Base-by-base conservation (phyloP, 2,329 filamentous ascomycete species). In the Aspergillus jensenii region DNA sequence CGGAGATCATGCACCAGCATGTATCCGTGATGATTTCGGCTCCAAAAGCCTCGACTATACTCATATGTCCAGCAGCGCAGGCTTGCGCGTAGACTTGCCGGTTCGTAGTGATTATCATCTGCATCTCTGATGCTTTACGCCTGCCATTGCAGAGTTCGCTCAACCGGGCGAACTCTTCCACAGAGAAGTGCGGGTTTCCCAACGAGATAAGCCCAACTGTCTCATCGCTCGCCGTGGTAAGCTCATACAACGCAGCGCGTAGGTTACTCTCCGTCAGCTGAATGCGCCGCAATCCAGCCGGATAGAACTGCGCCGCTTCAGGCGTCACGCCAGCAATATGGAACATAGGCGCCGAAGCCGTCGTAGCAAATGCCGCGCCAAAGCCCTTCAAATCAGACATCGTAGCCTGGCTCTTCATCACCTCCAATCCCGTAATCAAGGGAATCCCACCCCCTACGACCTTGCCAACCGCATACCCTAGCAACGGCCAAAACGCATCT, bases 1-100 rank as follows among this genome's bases (percentile, higher is more conserved):
- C 75, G 1, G 57, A 55, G 15, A 80, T 72, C 75, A 81, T 78
- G 59, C 78, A 81, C 78, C 78, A 81, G 53, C 78, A 81, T 0
- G 77, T 80, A 59, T 81, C 78, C 0, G 74, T 80, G 12, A 80
- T 65, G 4, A 79, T 52, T 21, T 68, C 64, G 1, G 67, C 76
- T 0, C 79, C 78, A 51, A 79, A 79, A 0, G 14, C 35, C 14
- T 75, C 65, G 2, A 81, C 40, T 6, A 51, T 51, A 0, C 62
- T 56, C 3, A 76, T 52, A 6, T 71, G 58, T 0, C 75, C 74
- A 0, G 67, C 68, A 11, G 70, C 64, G 2, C 41, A 35, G 8
- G 71, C 72, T 40, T 54, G 50, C 2, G 43, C 31, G 39, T 68
- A 66, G 0, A 58, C 61, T 7, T 54, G 49, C 5, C 68, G 65